Conservation (phyloP, 495 filamentous ascomycete species). For the Xylaria curta region DNA sequence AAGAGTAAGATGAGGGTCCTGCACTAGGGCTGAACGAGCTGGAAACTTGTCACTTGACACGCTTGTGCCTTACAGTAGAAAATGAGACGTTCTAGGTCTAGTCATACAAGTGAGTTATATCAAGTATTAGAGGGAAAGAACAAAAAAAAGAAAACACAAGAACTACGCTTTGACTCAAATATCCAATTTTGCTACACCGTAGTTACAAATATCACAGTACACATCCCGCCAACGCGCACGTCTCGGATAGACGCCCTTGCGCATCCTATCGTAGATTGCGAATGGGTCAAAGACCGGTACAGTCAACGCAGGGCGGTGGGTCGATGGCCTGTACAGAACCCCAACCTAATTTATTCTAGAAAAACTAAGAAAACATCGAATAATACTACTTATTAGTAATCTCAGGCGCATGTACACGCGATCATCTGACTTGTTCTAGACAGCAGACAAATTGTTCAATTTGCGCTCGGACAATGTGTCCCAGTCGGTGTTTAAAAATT, state of each 20-base stretch:
- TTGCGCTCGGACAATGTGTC: slow-evolving; percentile 23
- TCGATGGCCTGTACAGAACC: not conserved
- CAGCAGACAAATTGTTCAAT: not conserved
- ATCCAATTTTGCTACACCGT: not conserved
- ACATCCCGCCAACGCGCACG: not conserved
- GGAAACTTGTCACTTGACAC: slow-evolving; percentile 18
- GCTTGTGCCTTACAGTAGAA: not conserved
- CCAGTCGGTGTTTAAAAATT: not conserved
- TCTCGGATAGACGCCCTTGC: not conserved
- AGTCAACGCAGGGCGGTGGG: slow-evolving; percentile 15
- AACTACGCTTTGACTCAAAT: not conserved
- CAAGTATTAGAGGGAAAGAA: not conserved
- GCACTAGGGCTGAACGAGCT: slow-evolving; percentile 17
- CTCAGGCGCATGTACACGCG: slow-evolving; percentile 23
- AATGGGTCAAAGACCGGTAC: slow-evolving; percentile 3
- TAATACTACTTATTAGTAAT: slow-evolving; percentile 18
- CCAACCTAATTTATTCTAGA: slow-evolving; percentile 21
- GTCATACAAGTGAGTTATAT: not conserved
- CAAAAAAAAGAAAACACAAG: not conserved
- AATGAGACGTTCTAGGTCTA: not conserved
- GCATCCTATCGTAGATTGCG: slow-evolving; percentile 9
- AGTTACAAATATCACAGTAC: not conserved
- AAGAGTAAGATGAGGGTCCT: not conserved
- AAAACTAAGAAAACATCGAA: slow-evolving; percentile 6
- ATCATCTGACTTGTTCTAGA: slow-evolving; percentile 28